These are phyloP conservation scores for Cystobasidium pallidum DNA, from an alignment of 1,284 basidiomycete species.

Conservation along the genomic window DNA sequence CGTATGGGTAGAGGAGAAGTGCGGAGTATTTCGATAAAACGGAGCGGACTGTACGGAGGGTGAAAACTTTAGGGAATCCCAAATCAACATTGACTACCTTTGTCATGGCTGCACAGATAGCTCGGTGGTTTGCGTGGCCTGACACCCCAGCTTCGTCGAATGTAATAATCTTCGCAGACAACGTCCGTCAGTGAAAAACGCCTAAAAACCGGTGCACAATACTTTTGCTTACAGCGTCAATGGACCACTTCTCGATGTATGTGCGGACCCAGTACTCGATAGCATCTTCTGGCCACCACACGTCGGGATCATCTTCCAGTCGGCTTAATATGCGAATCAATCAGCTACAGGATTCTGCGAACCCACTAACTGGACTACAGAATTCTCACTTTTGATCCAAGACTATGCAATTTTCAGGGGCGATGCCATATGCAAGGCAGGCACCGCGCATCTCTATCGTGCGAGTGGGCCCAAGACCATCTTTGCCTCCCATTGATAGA, in stretches of 20 bases:
- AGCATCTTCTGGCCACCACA: conserved; percentile 67
- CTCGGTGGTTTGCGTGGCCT: conserved; percentile 84
- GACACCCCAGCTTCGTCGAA: conserved; percentile 85
- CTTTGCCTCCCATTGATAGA: conserved; percentile 69
- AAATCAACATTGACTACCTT: conserved; percentile 34
- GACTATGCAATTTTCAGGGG: conserved; percentile 63
- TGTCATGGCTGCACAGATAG: conserved; percentile 62
- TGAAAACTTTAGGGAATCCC: conserved; percentile 24
- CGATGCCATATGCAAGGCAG: conserved; percentile 72
- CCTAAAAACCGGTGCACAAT: too few relatives aligned
- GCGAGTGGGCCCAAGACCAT: conserved; percentile 72
- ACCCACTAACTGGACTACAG: too few relatives aligned
- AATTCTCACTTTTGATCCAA: conserved; percentile 77
- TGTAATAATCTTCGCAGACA: conserved; percentile 72
- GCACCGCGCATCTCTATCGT: conserved; percentile 69
- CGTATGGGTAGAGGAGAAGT: conserved; percentile 59
- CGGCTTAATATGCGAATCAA: conserved; percentile 59
- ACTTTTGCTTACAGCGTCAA: conserved; percentile 65
- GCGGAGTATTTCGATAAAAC: conserved; percentile 67
- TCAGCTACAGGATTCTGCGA: too few relatives aligned
- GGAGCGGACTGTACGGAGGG: conserved; percentile 56
- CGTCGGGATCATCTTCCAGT: conserved; percentile 76
- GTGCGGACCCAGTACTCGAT: conserved; percentile 67
- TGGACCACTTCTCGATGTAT: conserved; percentile 66
- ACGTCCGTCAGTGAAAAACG: conserved; percentile 28